These are phyloP conservation scores for Hemileccinum hortonii DNA, from an alignment of 1,284 basidiomycete genomes.

Conservation along the genomic window DNA sequence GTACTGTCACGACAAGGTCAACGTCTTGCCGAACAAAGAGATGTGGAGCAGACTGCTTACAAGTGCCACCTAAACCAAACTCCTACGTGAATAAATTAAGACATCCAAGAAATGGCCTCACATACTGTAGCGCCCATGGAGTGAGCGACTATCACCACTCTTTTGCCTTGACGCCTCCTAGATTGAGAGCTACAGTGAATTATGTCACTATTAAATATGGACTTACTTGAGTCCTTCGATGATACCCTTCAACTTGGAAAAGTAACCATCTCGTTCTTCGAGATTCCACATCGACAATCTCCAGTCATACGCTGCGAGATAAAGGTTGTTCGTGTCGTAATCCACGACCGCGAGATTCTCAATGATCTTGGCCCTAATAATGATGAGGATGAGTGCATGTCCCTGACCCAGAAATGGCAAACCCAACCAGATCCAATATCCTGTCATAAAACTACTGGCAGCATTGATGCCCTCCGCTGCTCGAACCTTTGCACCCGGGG, in stretches of 20 bases:
- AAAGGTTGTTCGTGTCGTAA: slow-evolving; percentile 89
- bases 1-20: slow-evolving; percentile 45
- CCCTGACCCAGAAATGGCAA: neutral
- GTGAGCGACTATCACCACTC: slow-evolving; percentile 86
- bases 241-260: slow-evolving; percentile 80
- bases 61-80: slow-evolving; percentile 45
- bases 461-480: slow-evolving; percentile 92
- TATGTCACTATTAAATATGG: neutral
- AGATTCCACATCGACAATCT: slow-evolving; percentile 88
- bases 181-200: neutral
- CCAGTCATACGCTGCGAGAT: slow-evolving; percentile 90
- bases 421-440: slow-evolving; percentile 89
- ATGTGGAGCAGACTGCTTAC: slow-evolving; percentile 35
- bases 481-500: slow-evolving; percentile 84
- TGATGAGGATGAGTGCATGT: slow-evolving; percentile 2
- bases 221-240: slow-evolving; percentile 83
- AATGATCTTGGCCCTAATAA: slow-evolving; percentile 80
- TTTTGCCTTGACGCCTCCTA: slow-evolving; percentile 72
- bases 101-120: slow-evolving; percentile 8
- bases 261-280: slow-evolving; percentile 92
- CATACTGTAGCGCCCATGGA: slow-evolving; percentile 84
- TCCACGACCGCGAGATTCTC: slow-evolving; percentile 90
- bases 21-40: neutral
- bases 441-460: slow-evolving; percentile 88
- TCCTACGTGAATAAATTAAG: neutral